Evolutionary conservation across 768 basidiomycete genomes (phyloP).

Genomic region (Kwoniella dejecticola): DNA sequence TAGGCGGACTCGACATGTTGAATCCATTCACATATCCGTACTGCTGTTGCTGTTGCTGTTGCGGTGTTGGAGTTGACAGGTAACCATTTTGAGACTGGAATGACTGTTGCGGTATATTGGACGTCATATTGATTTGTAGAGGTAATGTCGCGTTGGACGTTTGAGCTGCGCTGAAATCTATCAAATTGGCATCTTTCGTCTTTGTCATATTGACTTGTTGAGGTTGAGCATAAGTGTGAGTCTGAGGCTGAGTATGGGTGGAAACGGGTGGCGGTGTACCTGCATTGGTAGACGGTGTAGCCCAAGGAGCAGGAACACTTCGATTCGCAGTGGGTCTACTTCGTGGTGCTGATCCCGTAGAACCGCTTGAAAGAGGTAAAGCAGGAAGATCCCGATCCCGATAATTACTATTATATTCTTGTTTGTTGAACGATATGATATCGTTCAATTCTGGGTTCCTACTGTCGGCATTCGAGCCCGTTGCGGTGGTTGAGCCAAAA

Average conservation of each 20-base stretch:
- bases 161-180: slow-evolving; percentile 13
- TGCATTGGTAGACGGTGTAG: slow-evolving; percentile 1
- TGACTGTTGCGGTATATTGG: not conserved
- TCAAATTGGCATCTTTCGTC: slow-evolving; percentile 1
- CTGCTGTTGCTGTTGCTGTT: slow-evolving; percentile 8
- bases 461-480: no score
- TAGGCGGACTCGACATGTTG: not conserved
- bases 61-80: not conserved
- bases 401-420: not conserved
- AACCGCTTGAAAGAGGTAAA: slow-evolving; percentile 21
- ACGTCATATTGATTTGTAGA: slow-evolving; percentile 18
- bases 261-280: not conserved
- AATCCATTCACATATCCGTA: not conserved
- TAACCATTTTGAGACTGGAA: not conserved
- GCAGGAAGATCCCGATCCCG: slow-evolving; percentile 42
- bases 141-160: slow-evolving; percentile 11
- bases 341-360: slow-evolving; percentile 16
- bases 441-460: slow-evolving; percentile 49
- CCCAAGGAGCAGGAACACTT: slow-evolving; percentile 12
- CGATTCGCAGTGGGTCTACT: slow-evolving; percentile 3
- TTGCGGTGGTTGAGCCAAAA: not conserved
- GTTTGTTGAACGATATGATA: slow-evolving; percentile 24
- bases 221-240: no score
- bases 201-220: not conserved
- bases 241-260: not conserved